Evolutionary conservation across 352 stramenopile species (phyloP).

Genomic region (Phytopythium boreale): DNA sequence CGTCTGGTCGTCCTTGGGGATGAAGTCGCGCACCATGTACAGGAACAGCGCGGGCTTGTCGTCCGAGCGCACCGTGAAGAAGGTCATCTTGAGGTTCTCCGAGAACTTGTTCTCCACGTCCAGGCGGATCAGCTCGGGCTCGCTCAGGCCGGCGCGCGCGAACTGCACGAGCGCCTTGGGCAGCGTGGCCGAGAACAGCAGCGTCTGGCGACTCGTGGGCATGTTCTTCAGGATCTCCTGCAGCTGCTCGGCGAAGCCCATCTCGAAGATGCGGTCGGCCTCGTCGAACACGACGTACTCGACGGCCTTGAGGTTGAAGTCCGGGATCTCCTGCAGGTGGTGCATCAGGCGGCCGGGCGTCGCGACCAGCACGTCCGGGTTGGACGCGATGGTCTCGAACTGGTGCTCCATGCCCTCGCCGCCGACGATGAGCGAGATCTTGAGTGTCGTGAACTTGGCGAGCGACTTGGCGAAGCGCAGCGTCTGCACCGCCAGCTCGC

Average conservation of each 20-base stretch:
- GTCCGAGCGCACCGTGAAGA: constrained; percentile 94
- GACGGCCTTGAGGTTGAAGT: constrained; percentile 92
- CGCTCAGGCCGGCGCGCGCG: constrained; percentile 95
- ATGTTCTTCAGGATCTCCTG: constrained; percentile 93
- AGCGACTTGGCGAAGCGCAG: constrained; percentile 88
- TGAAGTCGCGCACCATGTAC: constrained; percentile 95
- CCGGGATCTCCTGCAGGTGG: constrained; percentile 90
- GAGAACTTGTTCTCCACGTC: constrained; percentile 98
- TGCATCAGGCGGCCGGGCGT: constrained; percentile 95
- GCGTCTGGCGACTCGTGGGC: constrained; percentile 80
- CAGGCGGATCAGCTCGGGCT: constrained; percentile 96
- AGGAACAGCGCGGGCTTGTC: constrained; percentile 96
- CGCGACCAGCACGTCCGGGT: constrained; percentile 94
- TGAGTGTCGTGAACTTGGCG: constrained; percentile 90
- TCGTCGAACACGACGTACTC: constrained; percentile 98
- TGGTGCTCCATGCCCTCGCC: constrained; percentile 98
- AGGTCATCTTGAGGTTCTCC: constrained; percentile 96
- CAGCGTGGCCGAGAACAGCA: constrained; percentile 97
- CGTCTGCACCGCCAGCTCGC: constrained; percentile 98
- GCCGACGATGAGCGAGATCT: constrained; percentile 93
- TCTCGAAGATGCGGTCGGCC: constrained; percentile 99
- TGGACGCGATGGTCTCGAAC: constrained; percentile 93
- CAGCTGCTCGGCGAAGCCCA: constrained; percentile 98
- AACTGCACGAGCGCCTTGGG: constrained; percentile 98
- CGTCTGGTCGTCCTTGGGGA: constrained; percentile 90